Conservation (phyloP, 2,329 filamentous ascomycete genomes). For the Orbilia blumenaviensis region DNA sequence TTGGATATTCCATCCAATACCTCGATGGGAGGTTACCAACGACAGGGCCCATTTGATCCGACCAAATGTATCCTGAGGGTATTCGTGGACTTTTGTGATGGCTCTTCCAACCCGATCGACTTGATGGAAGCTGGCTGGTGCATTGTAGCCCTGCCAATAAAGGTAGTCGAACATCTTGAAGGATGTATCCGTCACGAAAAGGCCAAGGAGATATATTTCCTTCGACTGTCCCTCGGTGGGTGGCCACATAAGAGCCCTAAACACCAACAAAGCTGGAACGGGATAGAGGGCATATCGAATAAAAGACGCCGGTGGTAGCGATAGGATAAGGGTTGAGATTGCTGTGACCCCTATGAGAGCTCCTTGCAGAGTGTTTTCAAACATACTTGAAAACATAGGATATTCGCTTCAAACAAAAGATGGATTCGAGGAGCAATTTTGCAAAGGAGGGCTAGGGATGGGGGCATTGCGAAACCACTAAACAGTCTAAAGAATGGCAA, state of each 20-base stretch:
- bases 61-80: not conserved
- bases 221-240: conserved; percentile 11
- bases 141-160: conserved; percentile 12
- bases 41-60: conserved; percentile 1
- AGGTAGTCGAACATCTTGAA: conserved; percentile 27
- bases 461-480: no score
- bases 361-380: conserved; percentile 15
- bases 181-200: conserved; percentile 1
- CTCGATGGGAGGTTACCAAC: conserved; percentile 4
- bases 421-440: not conserved
- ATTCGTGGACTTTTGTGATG: not conserved
- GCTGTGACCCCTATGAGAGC: not conserved
- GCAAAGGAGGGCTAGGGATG: not conserved
- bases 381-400: not conserved
- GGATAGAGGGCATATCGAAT: conserved; percentile 5
- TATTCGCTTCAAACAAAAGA: not conserved
- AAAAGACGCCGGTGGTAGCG: not conserved
- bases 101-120: not conserved
- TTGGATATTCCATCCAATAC: conserved; percentile 20
- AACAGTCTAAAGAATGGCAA: not conserved
- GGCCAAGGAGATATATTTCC: conserved; percentile 17
- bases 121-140: not conserved
- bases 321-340: not conserved
- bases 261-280: not conserved
- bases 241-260: conserved; percentile 16